Conservation (phyloP, 106 monocot genomes). For the Dendrobium nobile region DNA sequence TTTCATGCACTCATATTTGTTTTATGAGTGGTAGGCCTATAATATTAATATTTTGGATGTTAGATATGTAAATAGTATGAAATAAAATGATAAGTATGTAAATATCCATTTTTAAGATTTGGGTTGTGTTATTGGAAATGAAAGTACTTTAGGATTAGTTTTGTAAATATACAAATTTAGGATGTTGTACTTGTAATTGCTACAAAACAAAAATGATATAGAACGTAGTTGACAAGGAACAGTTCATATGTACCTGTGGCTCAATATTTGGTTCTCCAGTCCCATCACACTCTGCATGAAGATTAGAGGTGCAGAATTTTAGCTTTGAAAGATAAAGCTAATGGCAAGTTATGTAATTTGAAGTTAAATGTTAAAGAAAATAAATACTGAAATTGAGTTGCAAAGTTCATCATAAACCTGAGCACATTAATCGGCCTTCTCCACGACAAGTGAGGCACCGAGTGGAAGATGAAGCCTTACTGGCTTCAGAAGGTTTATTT, state of each 20-base stretch:
- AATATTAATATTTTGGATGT: too few species aligned
- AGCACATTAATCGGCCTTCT: slow-evolving; percentile 86
- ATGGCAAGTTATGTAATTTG: not conserved
- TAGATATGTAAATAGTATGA: too few species aligned
- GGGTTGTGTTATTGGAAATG: too few species aligned
- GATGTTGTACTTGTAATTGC: too few species aligned
- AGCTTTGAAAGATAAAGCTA: not conserved
- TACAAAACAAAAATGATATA: not conserved
- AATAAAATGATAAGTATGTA: too few species aligned
- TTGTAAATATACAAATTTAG: too few species aligned
- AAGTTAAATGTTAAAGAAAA: not conserved
- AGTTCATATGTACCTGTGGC: slow-evolving; percentile 60
- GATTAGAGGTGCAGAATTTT: not conserved
- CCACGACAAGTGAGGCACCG: slow-evolving; percentile 78
- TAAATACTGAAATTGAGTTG: too few species aligned
- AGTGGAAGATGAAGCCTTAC: slow-evolving; percentile 15
- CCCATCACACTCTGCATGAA: slow-evolving; percentile 87
- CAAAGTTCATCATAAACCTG: slow-evolving; percentile 41
- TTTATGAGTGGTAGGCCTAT: too few species aligned
- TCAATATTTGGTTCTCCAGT: slow-evolving; percentile 90
- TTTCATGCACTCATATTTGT: too few species aligned
- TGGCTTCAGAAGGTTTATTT: slow-evolving; percentile 17
- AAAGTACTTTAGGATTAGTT: too few species aligned
- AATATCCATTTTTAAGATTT: too few species aligned
- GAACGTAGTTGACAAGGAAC: not conserved